These are phyloP conservation scores for Fusarium paranaense DNA, from an alignment of 2,329 filamentous ascomycete species.

Conservation along the genomic window DNA sequence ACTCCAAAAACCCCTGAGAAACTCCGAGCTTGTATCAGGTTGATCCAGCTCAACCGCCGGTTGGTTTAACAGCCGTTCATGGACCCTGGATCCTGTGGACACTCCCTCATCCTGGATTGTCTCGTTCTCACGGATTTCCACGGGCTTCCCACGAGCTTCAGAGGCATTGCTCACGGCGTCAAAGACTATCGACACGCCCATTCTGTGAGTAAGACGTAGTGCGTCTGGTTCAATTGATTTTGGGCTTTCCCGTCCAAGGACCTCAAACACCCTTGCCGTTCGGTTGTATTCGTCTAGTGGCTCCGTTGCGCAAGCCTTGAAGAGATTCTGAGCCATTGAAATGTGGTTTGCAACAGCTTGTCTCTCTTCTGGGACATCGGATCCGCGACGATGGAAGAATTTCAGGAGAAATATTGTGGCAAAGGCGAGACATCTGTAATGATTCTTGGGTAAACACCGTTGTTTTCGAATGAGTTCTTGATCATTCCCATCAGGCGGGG, in stretches of 20 bases:
- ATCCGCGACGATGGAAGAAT: conserved; percentile 20
- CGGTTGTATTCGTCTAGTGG: conserved; percentile 28
- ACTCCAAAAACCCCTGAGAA: conserved; percentile 27
- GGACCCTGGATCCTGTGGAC: not conserved
- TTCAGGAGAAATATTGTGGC: conserved; percentile 34
- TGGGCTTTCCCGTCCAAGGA: not conserved
- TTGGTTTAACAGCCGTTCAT: not conserved
- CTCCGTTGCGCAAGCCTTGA: conserved; percentile 9
- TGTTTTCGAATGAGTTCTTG: not conserved
- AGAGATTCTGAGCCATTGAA: conserved; percentile 15
- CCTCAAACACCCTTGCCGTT: conserved; percentile 19
- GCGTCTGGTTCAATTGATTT: not conserved
- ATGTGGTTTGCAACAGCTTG: conserved; percentile 30
- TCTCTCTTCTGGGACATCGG: conserved; percentile 7
- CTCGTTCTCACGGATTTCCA: conserved; percentile 6
- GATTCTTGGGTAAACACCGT: conserved; percentile 26
- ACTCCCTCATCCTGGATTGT: not conserved
- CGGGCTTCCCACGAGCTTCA: conserved; percentile 20
- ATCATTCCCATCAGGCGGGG: not conserved
- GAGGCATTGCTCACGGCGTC: conserved; percentile 21
- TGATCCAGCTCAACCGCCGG: not conserved
- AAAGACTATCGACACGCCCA: conserved; percentile 28
- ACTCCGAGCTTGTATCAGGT: not conserved
- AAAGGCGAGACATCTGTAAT: conserved; percentile 28
- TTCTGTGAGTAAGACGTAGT: conserved; percentile 24